phyloP scores from a whole-genome alignment of 768 basidiomycete genomes.

The Lactarius quietus region DNA sequence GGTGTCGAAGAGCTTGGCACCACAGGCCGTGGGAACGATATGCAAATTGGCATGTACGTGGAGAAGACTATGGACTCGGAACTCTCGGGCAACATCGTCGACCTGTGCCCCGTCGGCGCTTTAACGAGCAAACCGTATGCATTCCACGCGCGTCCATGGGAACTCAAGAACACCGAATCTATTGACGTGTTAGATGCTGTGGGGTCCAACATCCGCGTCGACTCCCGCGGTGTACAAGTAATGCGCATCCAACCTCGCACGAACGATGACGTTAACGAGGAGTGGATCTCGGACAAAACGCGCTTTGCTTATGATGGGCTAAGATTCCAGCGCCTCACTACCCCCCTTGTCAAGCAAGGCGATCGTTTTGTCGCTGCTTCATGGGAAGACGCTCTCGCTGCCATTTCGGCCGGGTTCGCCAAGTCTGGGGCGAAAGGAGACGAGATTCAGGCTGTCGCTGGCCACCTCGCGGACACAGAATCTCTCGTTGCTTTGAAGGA shows the following conservation, averaged over 20 bases:
- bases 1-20: conserved; percentile 97
- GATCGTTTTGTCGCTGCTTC: conserved; percentile 86
- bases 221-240: conserved; percentile 92
- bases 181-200: conserved; percentile 94
- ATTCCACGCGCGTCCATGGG: conserved; percentile 97
- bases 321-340: conserved; percentile 90
- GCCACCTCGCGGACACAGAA: conserved; percentile 91
- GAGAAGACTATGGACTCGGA: conserved; percentile 98
- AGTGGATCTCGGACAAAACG: conserved; percentile 99
- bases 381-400: conserved; percentile 86
- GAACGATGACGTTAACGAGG: conserved; percentile 98
- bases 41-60: conserved; percentile 98
- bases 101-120: conserved; percentile 97
- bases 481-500: conserved; percentile 92
- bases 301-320: conserved; percentile 96
- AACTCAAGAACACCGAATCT: conserved; percentile 96
- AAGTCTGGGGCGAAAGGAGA: conserved; percentile 80
- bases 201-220: conserved; percentile 94
- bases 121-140: conserved; percentile 98
- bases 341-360: conserved; percentile 86
- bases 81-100: conserved; percentile 94
- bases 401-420: conserved; percentile 74
- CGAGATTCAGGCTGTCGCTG: conserved; percentile 94
- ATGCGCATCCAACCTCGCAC: conserved; percentile 97
- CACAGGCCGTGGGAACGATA: conserved; percentile 94